Evolutionary conservation across 2,329 filamentous ascomycete genomes (phyloP), one percentile per base, ranked within the genome.

Genomic region (Paradendryphiella salina): DNA sequence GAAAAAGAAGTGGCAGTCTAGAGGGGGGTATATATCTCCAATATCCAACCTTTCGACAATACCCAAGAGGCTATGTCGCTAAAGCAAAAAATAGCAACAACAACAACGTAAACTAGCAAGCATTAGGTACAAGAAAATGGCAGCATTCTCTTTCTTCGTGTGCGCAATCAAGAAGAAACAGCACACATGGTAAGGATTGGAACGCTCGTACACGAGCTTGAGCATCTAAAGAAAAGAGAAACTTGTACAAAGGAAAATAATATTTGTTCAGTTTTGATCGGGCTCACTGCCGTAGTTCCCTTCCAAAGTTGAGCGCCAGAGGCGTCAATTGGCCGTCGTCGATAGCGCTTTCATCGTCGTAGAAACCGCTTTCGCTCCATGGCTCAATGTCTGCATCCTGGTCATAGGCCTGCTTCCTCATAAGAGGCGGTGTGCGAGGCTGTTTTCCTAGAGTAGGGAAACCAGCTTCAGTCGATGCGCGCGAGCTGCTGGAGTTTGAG

Each of bases 351-450:
- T 76, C 73, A 50, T 82, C 80, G 51, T 81, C 80, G 32, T 77
- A 77, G 44, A 78, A 78, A 15, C 74, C 75, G 36, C 72, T 72
- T 33, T 78, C 73, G 32, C 75, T 76, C 49, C 77, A 79, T 40
- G 71, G 75, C 31, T 75, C 66, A 34, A 76, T 77, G 60, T 84
- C 81, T 1, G 83, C 83, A 60, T 85, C 83, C 55, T 78, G 78
- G 60, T 86, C 83, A 55, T 85, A 85, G 60, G 75, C 80, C 38
- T 78, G 77, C 59, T 78, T 77, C 31, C 80, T 73, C 61, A 85
- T 75, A 8, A 85, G 75, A 34, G 79, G 80, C n/a, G 82, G 82
- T 7, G 80, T 84, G 40, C 70, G 66, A 2, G 71, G 72, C 1
- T 68, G 63, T 42, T 67, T 67, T 21, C 65, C 65, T 10, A 72